Conservation (phyloP, 257 asterid species). For the Henckelia pumila region DNA sequence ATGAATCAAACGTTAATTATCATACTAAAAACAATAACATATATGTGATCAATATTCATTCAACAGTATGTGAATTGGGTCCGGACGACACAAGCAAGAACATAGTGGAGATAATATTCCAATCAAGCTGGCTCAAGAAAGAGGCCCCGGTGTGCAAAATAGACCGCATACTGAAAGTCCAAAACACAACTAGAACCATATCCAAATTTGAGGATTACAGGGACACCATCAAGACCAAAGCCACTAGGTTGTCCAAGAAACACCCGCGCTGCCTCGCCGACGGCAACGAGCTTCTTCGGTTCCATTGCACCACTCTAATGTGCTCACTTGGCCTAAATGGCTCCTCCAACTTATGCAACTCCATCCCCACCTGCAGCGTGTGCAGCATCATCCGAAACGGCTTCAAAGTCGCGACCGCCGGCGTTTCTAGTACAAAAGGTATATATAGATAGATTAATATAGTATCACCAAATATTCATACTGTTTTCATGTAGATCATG, state of each 20-base stretch:
- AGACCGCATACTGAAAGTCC: conserved; percentile 76
- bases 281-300: conserved; percentile 84
- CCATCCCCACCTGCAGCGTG: conserved; percentile 52
- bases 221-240: conserved; percentile 67
- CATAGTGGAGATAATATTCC: conserved; percentile 92
- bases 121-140: conserved; percentile 87
- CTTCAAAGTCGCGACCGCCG: conserved; percentile 49
- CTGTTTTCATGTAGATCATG: too few species aligned
- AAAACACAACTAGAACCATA: conserved; percentile 67
- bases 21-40: too few species aligned
- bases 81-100: conserved; percentile 88
- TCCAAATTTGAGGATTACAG: conserved; percentile 82
- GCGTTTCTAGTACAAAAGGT: conserved; percentile 39
- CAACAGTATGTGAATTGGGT: conserved; percentile 76
- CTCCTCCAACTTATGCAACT: conserved; percentile 77
- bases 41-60: too few species aligned
- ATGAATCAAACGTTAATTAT: too few species aligned
- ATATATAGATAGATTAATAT: too few species aligned
- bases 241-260: conserved; percentile 63
- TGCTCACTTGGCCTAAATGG: conserved; percentile 85
- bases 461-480: too few species aligned
- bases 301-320: conserved; percentile 71
- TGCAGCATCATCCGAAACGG: conserved; percentile 69
- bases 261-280: conserved; percentile 92
- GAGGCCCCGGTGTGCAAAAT: conserved; percentile 73